Evolutionary conservation across 768 basidiomycete species (phyloP).

Genomic region (Tricholoma furcatifolium): DNA sequence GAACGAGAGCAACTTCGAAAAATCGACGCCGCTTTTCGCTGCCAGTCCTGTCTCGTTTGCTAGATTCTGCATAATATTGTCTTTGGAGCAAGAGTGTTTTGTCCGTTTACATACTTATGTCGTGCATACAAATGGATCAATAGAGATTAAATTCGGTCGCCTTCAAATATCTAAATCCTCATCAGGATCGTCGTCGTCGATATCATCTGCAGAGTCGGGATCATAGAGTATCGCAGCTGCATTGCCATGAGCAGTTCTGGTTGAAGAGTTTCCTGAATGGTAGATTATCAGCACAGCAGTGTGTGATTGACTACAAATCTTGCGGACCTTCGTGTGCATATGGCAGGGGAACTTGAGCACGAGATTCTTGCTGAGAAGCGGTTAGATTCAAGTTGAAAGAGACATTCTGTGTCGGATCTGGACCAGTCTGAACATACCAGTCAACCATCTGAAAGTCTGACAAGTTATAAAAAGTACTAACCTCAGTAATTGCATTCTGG

Average conservation of each 20-base stretch:
- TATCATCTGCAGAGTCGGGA: constrained; percentile 91
- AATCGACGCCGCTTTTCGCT: constrained; percentile 30
- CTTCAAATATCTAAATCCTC: constrained; percentile 86
- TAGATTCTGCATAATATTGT: constrained; percentile 6
- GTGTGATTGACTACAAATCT: background rate
- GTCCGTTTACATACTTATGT: background rate
- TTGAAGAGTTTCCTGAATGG: constrained; percentile 31
- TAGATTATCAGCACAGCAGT: background rate
- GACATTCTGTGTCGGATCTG: constrained; percentile 66
- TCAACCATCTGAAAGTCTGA: background rate
- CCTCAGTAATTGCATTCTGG: constrained; percentile 34
- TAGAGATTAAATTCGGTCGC: background rate
- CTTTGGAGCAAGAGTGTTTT: background rate
- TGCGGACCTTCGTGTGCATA: constrained; percentile 80
- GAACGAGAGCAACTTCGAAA: too few species aligned
- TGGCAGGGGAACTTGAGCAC: constrained; percentile 83
- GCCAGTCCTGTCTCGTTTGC: constrained; percentile 27
- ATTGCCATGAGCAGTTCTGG: constrained; percentile 17
- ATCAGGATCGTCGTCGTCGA: constrained; percentile 95
- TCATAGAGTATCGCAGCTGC: constrained; percentile 75
- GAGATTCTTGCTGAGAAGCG: constrained; percentile 72
- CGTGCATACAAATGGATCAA: background rate
- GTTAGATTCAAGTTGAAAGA: constrained; percentile 90
- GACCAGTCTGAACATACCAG: constrained; percentile 25
- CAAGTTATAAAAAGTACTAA: constrained; percentile 14